phyloP scores from a whole-genome alignment of 1,139 yeast species.

The Yamadazyma dendronema region DNA sequence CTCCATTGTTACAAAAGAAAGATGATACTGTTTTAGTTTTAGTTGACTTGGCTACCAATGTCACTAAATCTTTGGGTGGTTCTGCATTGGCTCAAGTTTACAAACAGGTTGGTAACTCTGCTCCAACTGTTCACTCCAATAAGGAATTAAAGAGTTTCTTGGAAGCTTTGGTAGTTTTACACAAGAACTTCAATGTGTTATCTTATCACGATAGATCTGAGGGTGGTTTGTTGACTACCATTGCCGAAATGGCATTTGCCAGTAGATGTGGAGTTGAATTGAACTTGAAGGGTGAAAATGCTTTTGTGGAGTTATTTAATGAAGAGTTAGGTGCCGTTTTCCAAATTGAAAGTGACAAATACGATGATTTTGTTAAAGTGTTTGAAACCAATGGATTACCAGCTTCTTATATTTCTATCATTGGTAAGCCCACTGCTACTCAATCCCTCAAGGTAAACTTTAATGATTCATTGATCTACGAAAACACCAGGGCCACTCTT shows the following conservation, averaged over 20 bases:
- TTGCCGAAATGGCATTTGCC: constrained; percentile 96
- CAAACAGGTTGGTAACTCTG: constrained; percentile 75
- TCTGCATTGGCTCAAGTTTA: constrained; percentile 95
- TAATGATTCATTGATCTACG: constrained; percentile 47
- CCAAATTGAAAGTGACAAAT: constrained; percentile 65
- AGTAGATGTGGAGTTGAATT: constrained; percentile 76
- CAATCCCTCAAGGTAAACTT: constrained; percentile 52
- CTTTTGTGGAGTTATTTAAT: constrained; percentile 65
- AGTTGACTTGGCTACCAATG: constrained; percentile 73
- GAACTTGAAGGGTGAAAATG: constrained; percentile 37
- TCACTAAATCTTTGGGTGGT: constrained; percentile 74
- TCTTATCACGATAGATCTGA: constrained; percentile 97
- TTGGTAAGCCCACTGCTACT: constrained; percentile 61
- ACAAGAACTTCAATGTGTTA: constrained; percentile 62
- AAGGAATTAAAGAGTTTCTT: constrained; percentile 65
- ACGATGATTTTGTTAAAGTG: constrained; percentile 52
- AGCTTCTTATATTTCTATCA: constrained; percentile 48
- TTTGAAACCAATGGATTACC: constrained; percentile 61
- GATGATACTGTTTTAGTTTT: constrained; percentile 66
- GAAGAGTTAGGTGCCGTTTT: constrained; percentile 97
- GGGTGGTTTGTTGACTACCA: constrained; percentile 89
- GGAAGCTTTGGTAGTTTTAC: constrained; percentile 67
- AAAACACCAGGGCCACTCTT: constrained; percentile 62
- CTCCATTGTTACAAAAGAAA: constrained; percentile 67
- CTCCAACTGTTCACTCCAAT: constrained; percentile 82